Evolutionary conservation across 108 stramenopile species (phyloP), one percentile per base, ranked within the genome.

Genomic region (Seminavis robusta): DNA sequence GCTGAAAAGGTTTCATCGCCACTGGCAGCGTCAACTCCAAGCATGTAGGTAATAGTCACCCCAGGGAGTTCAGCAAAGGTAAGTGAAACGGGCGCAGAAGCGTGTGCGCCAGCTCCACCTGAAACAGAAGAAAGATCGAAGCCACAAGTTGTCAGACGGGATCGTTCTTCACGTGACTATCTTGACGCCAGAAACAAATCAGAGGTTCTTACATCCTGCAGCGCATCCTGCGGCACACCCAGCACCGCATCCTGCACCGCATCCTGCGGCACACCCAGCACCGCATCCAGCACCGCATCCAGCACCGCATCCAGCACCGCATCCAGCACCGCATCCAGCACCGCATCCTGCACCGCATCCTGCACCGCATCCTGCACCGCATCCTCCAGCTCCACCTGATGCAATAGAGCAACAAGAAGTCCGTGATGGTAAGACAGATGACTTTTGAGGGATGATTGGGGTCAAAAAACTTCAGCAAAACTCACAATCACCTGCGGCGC

Each of bases 301-400:
- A 37, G 36, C 8, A 13, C 36, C 17, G 4, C 41, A 17, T 4
- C 6, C 41, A 4, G 3, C 41, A 42, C 41, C 17, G 47, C 47
- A 6, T 28, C 47, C 47, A 28, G 47, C 47, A 28, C 20, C 47
- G 10, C 47, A 48, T 6, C 47, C 6, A n/a, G n/a, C n/a, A n/a
- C n/a, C n/a, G n/a, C n/a, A n/a, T n/a, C n/a, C n/a, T n/a, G 34
- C 34, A 36, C 34, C 34, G 13, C 34, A 36, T 36, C 34, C 34
- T 10, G 34, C 34, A 10, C 34, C 34, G 13, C 34, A 36, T 10
- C 34, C 34, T 10, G 34, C 34, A 10, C 34, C 34, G 34, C 34
- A 36, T 36, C 34, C 34, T 8, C 10, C 34, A 36, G 8, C 34
- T 10, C 34, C n/a, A 13, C 10, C n/a, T n/a, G n/a, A n/a, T n/a